Percentiles rank a stretch among this genome's conserved stretches.
phyloP scores from a whole-genome alignment of 2,329 filamentous ascomycete genomes.

The Hyphodiscus sp. region DNA sequence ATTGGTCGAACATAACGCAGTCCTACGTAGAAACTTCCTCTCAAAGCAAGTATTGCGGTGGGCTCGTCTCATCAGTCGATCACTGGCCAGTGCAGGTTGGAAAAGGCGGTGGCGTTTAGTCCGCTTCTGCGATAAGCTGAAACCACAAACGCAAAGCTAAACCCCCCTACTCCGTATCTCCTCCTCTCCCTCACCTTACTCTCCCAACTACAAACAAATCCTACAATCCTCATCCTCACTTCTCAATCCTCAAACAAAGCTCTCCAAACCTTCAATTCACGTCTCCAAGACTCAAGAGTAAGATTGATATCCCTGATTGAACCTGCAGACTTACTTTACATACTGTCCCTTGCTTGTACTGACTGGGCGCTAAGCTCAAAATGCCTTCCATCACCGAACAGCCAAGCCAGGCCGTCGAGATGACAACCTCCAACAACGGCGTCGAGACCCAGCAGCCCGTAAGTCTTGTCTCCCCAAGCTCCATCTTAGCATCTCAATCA shows the following conservation, averaged over 20 bases:
- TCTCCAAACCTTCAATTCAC: not conserved
- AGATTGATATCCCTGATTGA: not conserved
- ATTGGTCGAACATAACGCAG: not conserved
- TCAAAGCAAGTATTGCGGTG: not conserved
- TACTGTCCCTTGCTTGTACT: not conserved
- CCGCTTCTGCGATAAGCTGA: not conserved
- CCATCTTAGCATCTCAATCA: not conserved
- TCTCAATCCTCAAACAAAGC: too few relatives aligned
- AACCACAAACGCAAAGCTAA: not conserved
- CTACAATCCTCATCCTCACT: not conserved
- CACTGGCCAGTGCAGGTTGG: too few relatives aligned
- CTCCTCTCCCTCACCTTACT: too few relatives aligned
- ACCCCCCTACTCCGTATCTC: too few relatives aligned
- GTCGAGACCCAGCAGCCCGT: constrained; percentile 25
- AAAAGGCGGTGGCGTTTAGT: not conserved
- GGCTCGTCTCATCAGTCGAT: not conserved
- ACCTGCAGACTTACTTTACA: not conserved
- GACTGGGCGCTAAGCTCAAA: too few relatives aligned
- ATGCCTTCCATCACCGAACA: not conserved
- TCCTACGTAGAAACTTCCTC: not conserved
- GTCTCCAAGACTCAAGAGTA: not conserved
- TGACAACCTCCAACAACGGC: constrained; percentile 17
- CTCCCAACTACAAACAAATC: not conserved
- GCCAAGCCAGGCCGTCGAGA: constrained; percentile 1
- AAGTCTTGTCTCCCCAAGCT: constrained; percentile 3